Evolutionary conservation across 805 yeast genomes (phyloP).

Genomic region (Starmerella ratchasimensis): DNA sequence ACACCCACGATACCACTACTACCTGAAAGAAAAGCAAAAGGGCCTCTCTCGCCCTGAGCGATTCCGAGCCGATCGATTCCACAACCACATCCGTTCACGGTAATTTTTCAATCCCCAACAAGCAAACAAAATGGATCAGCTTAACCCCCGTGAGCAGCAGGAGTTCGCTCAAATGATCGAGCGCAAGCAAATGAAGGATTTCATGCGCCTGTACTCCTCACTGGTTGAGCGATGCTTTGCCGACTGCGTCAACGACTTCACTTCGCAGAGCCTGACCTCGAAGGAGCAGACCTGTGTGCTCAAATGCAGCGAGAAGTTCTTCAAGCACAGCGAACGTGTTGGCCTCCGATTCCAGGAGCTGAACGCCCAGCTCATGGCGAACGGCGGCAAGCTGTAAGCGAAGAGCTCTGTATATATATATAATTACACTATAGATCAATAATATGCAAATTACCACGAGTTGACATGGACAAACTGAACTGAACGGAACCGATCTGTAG

Average conservation of each 20-base stretch:
- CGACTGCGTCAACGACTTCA: conserved; percentile 97
- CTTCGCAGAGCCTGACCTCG: conserved; percentile 71
- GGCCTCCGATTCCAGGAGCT: conserved; percentile 99
- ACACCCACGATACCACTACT: not conserved
- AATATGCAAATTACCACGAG: not conserved
- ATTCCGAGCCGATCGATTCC: not conserved
- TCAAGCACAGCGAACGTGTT: conserved; percentile 95
- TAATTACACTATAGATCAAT: not conserved
- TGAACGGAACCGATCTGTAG: too few relatives aligned
- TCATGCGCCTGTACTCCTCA: conserved; percentile 92
- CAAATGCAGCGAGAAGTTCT: conserved; percentile 93
- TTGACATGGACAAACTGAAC: not conserved
- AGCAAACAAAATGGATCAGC: conserved; percentile 58
- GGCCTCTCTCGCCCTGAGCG: not conserved
- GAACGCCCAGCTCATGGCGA: conserved; percentile 33
- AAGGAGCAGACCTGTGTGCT: conserved; percentile 77
- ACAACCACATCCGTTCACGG: not conserved
- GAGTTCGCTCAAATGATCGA: conserved; percentile 91
- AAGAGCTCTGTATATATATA: not conserved
- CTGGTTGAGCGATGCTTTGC: conserved; percentile 93
- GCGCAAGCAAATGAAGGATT: conserved; percentile 96
- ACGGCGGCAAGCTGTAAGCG: conserved; percentile 15
- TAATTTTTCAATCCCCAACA: not conserved
- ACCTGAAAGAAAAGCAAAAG: not conserved
- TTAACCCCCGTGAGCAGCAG: conserved; percentile 91